Evolutionary conservation across 2,329 filamentous ascomycete species (phyloP).

Genomic region (Calonectria honghensis): DNA sequence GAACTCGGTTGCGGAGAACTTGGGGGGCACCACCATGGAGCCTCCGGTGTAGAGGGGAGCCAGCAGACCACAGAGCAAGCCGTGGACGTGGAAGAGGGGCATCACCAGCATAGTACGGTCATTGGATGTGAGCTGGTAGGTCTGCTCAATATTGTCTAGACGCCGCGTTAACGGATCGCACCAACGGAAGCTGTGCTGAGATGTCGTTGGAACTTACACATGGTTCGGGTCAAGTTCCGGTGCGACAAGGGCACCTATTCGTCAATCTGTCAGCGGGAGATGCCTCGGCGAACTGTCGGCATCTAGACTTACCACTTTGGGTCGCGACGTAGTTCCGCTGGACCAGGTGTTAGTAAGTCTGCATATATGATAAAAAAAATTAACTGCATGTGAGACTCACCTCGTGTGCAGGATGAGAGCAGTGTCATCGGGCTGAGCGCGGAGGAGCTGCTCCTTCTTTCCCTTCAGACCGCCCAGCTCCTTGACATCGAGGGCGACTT

Average conservation of each 20-base stretch:
- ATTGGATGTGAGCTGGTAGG: constrained; percentile 81
- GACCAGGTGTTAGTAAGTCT: constrained; percentile 50
- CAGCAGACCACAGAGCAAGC: constrained; percentile 88
- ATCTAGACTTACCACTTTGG: constrained; percentile 80
- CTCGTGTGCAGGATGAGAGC: constrained; percentile 89
- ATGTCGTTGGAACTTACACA: constrained; percentile 71
- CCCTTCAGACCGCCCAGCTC: constrained; percentile 80
- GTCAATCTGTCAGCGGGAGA: constrained; percentile 34
- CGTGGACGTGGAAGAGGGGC: constrained; percentile 94
- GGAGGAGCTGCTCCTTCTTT: constrained; percentile 63
- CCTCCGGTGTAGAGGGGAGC: constrained; percentile 85
- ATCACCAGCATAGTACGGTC: constrained; percentile 92
- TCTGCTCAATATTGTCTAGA: constrained; percentile 83
- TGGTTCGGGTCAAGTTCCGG: constrained; percentile 86
- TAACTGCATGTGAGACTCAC: constrained; percentile 53
- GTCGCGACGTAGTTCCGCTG: constrained; percentile 87
- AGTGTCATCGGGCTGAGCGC: constrained; percentile 83
- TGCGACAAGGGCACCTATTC: constrained; percentile 84
- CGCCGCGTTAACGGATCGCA: constrained; percentile 31
- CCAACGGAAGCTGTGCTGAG: constrained; percentile 11
- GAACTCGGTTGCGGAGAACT: constrained; percentile 89
- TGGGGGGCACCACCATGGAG: constrained; percentile 85
- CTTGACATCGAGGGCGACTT: constrained; percentile 87
- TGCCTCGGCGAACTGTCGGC: constrained; percentile 34
- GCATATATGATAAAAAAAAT: constrained; percentile 12